These are phyloP conservation scores for Haplosporangium sp. DNA, from an alignment of 371 early-diverging fungal species.

Conservation along the genomic window DNA sequence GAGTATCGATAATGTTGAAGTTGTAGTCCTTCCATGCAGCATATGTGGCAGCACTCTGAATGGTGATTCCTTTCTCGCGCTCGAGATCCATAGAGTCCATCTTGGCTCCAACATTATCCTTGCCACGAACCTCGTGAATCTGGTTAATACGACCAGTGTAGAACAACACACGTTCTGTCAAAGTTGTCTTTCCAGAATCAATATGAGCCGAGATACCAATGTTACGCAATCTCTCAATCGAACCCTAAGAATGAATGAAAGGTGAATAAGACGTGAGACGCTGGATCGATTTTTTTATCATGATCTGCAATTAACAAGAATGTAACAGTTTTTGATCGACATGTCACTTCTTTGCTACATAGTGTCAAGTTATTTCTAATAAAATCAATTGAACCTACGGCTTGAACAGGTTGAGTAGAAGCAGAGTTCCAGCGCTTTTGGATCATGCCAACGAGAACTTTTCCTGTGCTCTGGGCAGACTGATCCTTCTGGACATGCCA, in stretches of 20 bases:
- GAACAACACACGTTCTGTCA: slow-evolving; percentile 96
- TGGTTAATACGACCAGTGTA: slow-evolving; percentile 97
- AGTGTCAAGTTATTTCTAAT: too few relatives aligned
- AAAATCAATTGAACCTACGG: slow-evolving; percentile 20
- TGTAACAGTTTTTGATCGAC: background rate
- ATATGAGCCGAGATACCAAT: slow-evolving; percentile 99
- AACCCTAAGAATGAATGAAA: slow-evolving; percentile 13
- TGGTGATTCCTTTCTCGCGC: slow-evolving; percentile 96
- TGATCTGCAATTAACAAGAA: background rate
- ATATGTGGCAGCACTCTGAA: slow-evolving; percentile 92
- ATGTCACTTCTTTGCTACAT: too few relatives aligned
- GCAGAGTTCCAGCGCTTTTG: slow-evolving; percentile 57
- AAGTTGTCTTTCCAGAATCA: slow-evolving; percentile 98
- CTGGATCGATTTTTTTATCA: background rate
- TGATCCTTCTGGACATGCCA: slow-evolving; percentile 54
- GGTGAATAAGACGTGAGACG: background rate
- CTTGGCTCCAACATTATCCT: slow-evolving; percentile 97
- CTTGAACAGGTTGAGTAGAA: slow-evolving; percentile 41
- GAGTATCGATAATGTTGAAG: slow-evolving; percentile 93
- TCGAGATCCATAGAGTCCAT: slow-evolving; percentile 99
- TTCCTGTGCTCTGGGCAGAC: slow-evolving; percentile 23
- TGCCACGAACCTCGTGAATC: slow-evolving; percentile 97
- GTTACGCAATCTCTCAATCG: slow-evolving; percentile 81
- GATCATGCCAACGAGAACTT: slow-evolving; percentile 52
- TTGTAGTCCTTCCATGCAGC: slow-evolving; percentile 83